These are phyloP conservation scores for Artemisia argyi DNA, from an alignment of 129 eudicot species.

Conservation along the genomic window DNA sequence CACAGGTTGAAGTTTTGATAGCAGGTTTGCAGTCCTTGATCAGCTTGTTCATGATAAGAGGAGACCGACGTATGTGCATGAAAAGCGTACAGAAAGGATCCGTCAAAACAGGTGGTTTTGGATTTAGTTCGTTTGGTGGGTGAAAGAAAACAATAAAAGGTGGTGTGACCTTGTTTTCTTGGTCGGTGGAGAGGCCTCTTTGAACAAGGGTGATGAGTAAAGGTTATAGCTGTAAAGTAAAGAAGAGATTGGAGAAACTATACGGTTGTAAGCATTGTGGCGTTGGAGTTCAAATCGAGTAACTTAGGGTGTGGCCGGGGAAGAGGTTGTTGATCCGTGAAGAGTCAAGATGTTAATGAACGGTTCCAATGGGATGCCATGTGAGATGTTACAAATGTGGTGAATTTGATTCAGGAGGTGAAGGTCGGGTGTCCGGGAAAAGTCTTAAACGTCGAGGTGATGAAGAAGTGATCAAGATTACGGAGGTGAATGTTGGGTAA, in stretches of 20 bases:
- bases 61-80: background rate
- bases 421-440: no score
- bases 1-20: no score
- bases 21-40: background rate
- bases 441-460: no score
- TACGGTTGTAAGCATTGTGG: background rate
- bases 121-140: background rate
- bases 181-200: background rate
- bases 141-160: background rate
- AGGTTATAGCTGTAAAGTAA: background rate
- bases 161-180: background rate
- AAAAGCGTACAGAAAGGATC: background rate
- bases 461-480: no score
- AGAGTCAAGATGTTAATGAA: conserved; percentile 1
- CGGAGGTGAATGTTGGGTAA: no score
- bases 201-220: background rate
- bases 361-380: no score
- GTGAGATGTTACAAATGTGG: no score
- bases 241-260: background rate
- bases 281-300: background rate
- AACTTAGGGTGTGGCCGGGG: background rate
- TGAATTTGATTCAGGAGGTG: no score
- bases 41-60: background rate
- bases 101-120: background rate
- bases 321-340: background rate